A percentile compares a stretch with the other conserved stretches of the same genome.
phyloP scores from a whole-genome alignment of 495 filamentous ascomycete genomes.

The Sporormia fimetaria region DNA sequence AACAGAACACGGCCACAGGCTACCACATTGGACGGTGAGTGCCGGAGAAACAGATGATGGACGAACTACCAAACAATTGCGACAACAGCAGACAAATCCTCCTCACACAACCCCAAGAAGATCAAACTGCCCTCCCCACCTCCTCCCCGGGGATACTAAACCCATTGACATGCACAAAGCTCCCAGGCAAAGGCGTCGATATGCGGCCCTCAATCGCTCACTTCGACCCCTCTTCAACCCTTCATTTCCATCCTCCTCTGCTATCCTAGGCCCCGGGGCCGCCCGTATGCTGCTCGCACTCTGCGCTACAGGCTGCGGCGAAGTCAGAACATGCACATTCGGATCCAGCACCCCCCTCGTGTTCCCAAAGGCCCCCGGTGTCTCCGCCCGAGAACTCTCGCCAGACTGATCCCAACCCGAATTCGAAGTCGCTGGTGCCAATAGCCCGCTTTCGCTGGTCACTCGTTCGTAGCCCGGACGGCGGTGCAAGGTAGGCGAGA shows the following conservation, averaged over 20 bases:
- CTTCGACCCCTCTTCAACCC: too few relatives aligned
- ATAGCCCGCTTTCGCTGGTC: neutral
- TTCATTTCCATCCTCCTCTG: neutral
- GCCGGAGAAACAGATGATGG: too few relatives aligned
- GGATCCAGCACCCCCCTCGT: too few relatives aligned
- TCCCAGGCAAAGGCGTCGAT: constrained; percentile 13
- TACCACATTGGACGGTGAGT: too few relatives aligned
- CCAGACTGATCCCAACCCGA: neutral
- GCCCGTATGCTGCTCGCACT: too few relatives aligned
- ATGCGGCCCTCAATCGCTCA: too few relatives aligned
- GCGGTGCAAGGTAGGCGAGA: neutral
- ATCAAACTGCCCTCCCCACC: neutral
- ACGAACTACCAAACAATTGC: too few relatives aligned
- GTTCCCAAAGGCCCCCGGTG: neutral
- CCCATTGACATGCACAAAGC: constrained; percentile 15
- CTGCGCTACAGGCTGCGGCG: too few relatives aligned
- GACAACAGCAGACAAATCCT: too few relatives aligned
- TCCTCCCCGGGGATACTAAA: neutral
- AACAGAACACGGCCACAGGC: too few relatives aligned
- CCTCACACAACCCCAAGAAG: too few relatives aligned
- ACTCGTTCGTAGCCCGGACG: neutral
- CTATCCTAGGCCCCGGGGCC: neutral
- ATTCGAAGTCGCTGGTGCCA: neutral
- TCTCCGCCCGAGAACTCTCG: neutral
- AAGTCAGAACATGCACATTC: too few relatives aligned